Base-by-base conservation (phyloP, 2,329 filamentous ascomycete species). In the Nakataea oryzae region DNA sequence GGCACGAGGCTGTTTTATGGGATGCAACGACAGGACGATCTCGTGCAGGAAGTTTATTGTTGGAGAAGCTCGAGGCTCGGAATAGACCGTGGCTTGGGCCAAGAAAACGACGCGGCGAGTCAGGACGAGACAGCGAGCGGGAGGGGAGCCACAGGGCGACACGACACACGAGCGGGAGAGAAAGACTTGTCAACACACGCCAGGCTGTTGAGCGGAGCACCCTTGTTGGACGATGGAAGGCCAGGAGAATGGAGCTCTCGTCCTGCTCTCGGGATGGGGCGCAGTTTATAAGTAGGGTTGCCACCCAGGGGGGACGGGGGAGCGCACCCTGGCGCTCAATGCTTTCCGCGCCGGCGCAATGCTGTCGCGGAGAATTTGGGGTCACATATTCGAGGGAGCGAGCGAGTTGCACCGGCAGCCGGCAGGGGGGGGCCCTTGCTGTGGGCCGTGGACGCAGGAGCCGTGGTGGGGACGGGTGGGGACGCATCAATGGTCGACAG, bases 1-100 rank as follows among this genome's bases (percentile, higher is more conserved):
- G 41, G 41, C 41, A 50, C 41, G 17, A 24, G 41, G 41, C 41
- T 41, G 14, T 58, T 32, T 58, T 26, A 58, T 34, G 30, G 29
- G 30, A 58, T 30, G 30, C n/a, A 58, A 58, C 57, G 30, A 41
- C 57, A 58, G 27, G 57, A 58, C 57, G 57, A 34, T 58, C 30
- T 34, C 26, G 14, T 41, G 41, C 41, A 50, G 41, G 41, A n/a
- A 50, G 41, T n/a, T 1, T 47, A 50, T 50, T 50, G 41, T 50
- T 50, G 41, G 41, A 17, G 41, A 50, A n/a, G 41, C 41, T 47
- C 41, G 41, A 50, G 41, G 6, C 41, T 50, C 41, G 41, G 41
- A 24, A 50, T 50, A 50, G 41, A 50, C 41, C 3, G 41, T 50
- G 41, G 41, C 17, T 24, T 50, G 21, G n/a, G 34, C 34, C 8